These are phyloP conservation scores for Picea mariana DNA, from an alignment of 83 land plant genomes.

Conservation along the genomic window DNA sequence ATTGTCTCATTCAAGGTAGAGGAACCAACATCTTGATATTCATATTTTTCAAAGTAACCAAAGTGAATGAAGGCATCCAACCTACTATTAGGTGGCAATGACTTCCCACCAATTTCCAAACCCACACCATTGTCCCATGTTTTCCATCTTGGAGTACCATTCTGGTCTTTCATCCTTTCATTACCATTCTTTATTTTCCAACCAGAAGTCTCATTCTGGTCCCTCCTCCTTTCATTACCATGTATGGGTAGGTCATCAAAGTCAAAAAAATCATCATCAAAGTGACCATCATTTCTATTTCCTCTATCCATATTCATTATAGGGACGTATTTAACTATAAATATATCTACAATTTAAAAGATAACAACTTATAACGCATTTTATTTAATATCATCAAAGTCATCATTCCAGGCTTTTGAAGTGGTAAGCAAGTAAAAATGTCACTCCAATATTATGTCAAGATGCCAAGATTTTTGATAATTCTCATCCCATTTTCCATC, in stretches of 20 bases:
- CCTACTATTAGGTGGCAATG: slow-evolving; percentile 21
- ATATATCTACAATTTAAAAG: slow-evolving; percentile 62
- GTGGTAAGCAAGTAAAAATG: slow-evolving; percentile 25
- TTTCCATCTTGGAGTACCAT: no score
- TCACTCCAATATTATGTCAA: slow-evolving; percentile 22
- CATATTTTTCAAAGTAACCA: slow-evolving; percentile 24
- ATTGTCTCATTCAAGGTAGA: neutral
- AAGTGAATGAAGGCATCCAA: slow-evolving; percentile 22
- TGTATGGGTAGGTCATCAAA: slow-evolving; percentile 6
- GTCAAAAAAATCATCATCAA: slow-evolving; percentile 19
- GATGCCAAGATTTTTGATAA: neutral
- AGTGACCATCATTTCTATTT: slow-evolving; percentile 22
- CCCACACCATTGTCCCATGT: neutral
- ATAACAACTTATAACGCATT: slow-evolving; percentile 76
- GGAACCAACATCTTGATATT: neutral
- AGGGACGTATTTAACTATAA: slow-evolving; percentile 18
- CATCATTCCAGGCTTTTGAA: slow-evolving; percentile 63
- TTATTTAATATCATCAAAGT: slow-evolving; percentile 70
- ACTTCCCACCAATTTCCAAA: neutral
- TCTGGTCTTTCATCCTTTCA: no score
- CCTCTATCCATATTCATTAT: slow-evolving; percentile 6
- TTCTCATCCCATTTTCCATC: no score
- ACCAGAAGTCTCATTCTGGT: slow-evolving; percentile 1
- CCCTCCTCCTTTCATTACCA: slow-evolving; percentile 1
- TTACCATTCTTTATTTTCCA: neutral